Conservation (phyloP, 495 filamentous ascomycete species). For the Diplogelasinospora grovesii region DNA sequence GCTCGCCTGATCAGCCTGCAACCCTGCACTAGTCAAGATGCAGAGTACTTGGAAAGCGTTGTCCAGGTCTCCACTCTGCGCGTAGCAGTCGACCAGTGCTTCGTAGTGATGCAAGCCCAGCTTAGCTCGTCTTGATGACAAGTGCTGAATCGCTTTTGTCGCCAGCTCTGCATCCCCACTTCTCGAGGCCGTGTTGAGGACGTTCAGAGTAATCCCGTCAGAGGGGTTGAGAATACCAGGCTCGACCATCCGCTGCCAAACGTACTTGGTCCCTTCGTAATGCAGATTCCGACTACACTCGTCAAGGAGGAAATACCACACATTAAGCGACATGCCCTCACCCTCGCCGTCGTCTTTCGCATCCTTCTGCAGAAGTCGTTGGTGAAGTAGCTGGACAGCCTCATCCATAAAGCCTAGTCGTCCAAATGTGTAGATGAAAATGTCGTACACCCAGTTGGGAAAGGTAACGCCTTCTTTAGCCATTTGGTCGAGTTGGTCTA, state of each 20-base stretch:
- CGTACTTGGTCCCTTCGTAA: constrained; percentile 41
- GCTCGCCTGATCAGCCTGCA: constrained; percentile 44
- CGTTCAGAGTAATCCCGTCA: constrained; percentile 54
- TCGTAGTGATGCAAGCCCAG: constrained; percentile 68
- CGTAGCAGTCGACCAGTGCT: constrained; percentile 61
- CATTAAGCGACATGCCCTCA: constrained; percentile 33
- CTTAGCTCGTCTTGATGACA: constrained; percentile 45
- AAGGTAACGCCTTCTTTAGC: constrained; percentile 47
- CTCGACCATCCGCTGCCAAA: constrained; percentile 57
- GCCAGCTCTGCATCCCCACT: constrained; percentile 62
- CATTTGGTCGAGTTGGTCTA: constrained; percentile 66
- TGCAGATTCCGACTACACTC: constrained; percentile 46
- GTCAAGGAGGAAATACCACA: constrained; percentile 70
- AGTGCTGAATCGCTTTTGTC: constrained; percentile 52
- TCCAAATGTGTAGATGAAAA: constrained; percentile 63
- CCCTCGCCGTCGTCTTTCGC: constrained; percentile 34
- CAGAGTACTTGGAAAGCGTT: constrained; percentile 55
- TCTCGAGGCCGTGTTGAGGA: constrained; percentile 62
- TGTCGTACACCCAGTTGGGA: constrained; percentile 66
- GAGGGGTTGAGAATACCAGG: constrained; percentile 57
- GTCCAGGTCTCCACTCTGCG: constrained; percentile 44
- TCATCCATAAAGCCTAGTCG: constrained; percentile 68
- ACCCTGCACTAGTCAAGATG: constrained; percentile 58
- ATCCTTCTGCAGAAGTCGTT: constrained; percentile 44
- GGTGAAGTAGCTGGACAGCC: constrained; percentile 56